Percentiles rank a stretch among this genome's conserved stretches.
phyloP scores from a whole-genome alignment of 1,284 basidiomycete species.

The Tremellales sp. region DNA sequence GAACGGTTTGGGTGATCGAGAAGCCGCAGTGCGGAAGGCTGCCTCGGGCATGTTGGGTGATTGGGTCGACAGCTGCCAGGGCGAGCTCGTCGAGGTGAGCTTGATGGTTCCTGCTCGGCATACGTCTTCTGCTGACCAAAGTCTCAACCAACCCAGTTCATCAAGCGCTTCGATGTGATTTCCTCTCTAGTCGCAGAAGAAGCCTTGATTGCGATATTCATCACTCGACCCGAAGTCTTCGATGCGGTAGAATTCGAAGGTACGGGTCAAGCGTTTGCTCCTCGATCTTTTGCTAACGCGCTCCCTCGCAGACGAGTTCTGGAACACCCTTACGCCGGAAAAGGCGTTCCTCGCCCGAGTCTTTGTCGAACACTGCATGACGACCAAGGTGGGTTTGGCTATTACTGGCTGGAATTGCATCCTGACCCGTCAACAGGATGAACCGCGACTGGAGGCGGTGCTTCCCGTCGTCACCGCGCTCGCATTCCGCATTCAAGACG shows the following conservation, averaged over 20 bases:
- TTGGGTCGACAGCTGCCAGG: constrained; percentile 65
- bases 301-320: constrained; percentile 61
- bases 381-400: constrained; percentile 50
- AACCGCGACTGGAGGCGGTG: constrained; percentile 65
- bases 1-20: constrained; percentile 83
- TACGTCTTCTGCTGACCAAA: not conserved
- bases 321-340: constrained; percentile 72
- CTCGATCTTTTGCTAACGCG: not conserved
- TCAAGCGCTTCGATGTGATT: constrained; percentile 62
- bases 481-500: constrained; percentile 77
- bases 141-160: constrained; percentile 51
- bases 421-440: constrained; percentile 51
- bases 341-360: constrained; percentile 78
- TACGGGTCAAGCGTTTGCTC: constrained; percentile 42
- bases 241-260: constrained; percentile 70
- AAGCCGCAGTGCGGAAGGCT: constrained; percentile 73
- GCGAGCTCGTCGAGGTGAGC: constrained; percentile 51
- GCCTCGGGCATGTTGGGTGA: constrained; percentile 69
- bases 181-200: constrained; percentile 61
- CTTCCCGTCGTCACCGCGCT: constrained; percentile 87
- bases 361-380: constrained; percentile 74
- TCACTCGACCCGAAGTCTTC: constrained; percentile 58
- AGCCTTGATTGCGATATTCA: constrained; percentile 63
- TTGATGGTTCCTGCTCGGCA: not conserved
- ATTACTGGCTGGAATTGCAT: not conserved